Percentiles rank a stretch among this genome's conserved stretches.
Evolutionary conservation across 805 yeast genomes (phyloP).

Genomic region (Starmerella tilneyi): DNA sequence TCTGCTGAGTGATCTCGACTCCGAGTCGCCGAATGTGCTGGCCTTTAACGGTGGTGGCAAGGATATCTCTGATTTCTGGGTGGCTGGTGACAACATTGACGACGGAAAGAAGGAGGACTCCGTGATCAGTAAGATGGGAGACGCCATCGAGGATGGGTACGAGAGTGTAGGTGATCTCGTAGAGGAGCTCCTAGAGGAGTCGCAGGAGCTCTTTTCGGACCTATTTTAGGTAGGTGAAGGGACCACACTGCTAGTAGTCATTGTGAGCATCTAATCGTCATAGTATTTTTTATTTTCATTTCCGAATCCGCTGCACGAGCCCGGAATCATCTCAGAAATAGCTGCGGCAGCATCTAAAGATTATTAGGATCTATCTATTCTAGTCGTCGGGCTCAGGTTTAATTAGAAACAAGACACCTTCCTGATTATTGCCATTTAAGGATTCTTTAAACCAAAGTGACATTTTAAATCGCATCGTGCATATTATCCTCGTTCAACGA

Average conservation of each 20-base stretch:
- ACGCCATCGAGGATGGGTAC: slow-evolving; percentile 7
- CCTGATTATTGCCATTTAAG: too few species aligned
- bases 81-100: slow-evolving; percentile 1
- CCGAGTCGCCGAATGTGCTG: slow-evolving; percentile 46
- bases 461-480: slow-evolving; percentile 19
- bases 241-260: neutral
- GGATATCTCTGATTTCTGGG: slow-evolving; percentile 45
- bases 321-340: too few species aligned
- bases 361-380: too few species aligned
- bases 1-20: slow-evolving; percentile 38
- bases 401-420: too few species aligned
- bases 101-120: slow-evolving; percentile 3
- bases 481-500: slow-evolving; percentile 21
- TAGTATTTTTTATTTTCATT: too few species aligned
- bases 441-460: too few species aligned
- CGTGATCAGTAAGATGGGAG: slow-evolving; percentile 9
- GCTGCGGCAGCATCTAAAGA: too few species aligned
- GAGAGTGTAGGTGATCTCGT: slow-evolving; percentile 13
- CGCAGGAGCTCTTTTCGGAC: slow-evolving; percentile 13
- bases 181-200: slow-evolving; percentile 18
- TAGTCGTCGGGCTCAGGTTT: too few species aligned
- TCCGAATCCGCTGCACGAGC: too few species aligned
- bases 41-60: slow-evolving; percentile 54
- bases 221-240: slow-evolving; percentile 6
- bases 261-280: neutral